Evolutionary conservation across 768 basidiomycete species (phyloP).

Genomic region (Podaxis sp.): DNA sequence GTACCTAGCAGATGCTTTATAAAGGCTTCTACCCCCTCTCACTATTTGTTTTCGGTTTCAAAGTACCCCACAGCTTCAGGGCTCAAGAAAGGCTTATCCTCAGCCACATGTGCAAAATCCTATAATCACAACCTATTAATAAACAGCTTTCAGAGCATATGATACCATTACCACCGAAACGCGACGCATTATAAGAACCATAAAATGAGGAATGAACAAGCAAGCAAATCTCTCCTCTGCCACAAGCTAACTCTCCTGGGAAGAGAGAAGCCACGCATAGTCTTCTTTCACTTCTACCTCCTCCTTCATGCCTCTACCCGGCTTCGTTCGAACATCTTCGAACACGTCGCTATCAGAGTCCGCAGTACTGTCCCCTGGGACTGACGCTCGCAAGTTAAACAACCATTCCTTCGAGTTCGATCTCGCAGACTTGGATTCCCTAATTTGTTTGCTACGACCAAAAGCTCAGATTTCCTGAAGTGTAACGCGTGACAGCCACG

Average conservation of each 20-base stretch:
- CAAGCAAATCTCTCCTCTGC: neutral
- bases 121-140: neutral
- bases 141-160: neutral
- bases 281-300: neutral
- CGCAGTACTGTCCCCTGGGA: neutral
- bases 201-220: neutral
- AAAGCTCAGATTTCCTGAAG: neutral
- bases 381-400: neutral
- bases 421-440: neutral
- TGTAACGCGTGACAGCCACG: neutral
- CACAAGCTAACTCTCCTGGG: neutral
- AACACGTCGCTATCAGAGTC: neutral
- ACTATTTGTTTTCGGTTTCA: too few relatives aligned
- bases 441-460: neutral
- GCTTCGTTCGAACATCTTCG: neutral
- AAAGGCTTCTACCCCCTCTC: too few relatives aligned
- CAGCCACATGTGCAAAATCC: neutral
- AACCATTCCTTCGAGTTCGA: neutral
- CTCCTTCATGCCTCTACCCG: neutral
- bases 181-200: neutral
- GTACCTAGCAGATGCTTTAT: too few relatives aligned
- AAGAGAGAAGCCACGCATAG: neutral
- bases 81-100: neutral
- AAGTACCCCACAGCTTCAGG: too few relatives aligned
- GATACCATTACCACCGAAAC: neutral